phyloP scores from a whole-genome alignment of 1,284 basidiomycete genomes.

The Tausonia pullulans region DNA sequence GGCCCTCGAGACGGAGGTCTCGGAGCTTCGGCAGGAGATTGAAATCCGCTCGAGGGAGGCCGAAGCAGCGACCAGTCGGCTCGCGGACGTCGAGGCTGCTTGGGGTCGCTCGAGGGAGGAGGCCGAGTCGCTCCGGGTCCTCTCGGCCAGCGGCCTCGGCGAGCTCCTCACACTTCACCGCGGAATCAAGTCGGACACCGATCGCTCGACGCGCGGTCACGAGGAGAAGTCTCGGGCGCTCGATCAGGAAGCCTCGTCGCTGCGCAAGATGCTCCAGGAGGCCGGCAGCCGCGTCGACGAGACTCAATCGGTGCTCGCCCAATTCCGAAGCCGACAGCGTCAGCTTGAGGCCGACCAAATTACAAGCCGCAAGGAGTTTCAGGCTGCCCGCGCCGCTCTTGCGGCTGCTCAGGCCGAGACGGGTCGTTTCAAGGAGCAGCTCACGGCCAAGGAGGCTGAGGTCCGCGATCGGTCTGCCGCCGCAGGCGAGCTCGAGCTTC shows the following conservation, averaged over 20 bases:
- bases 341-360: slow-evolving; percentile 61
- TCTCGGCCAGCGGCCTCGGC: slow-evolving; percentile 72
- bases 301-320: slow-evolving; percentile 53
- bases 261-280: slow-evolving; percentile 68
- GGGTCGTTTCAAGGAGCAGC: slow-evolving; percentile 57
- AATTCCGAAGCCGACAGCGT: slow-evolving; percentile 54
- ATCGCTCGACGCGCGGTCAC: slow-evolving; percentile 57
- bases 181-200: slow-evolving; percentile 65
- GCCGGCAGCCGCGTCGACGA: slow-evolving; percentile 58
- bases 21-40: slow-evolving; percentile 64
- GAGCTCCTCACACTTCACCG: slow-evolving; percentile 73
- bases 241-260: slow-evolving; percentile 59
- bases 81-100: slow-evolving; percentile 66
- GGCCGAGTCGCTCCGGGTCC: slow-evolving; percentile 67
- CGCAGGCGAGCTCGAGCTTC: slow-evolving; percentile 60
- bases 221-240: slow-evolving; percentile 68
- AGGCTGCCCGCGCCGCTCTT: slow-evolving; percentile 65
- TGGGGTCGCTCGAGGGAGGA: slow-evolving; percentile 84
- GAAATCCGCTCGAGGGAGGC: slow-evolving; percentile 60
- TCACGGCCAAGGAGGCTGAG: slow-evolving; percentile 56
- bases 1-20: slow-evolving; percentile 59
- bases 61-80: slow-evolving; percentile 51
- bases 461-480: slow-evolving; percentile 56
- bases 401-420: slow-evolving; percentile 58
- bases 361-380: slow-evolving; percentile 62